phyloP scores from a whole-genome alignment of 306 rosid genomes.

The Cyclanthera cordifolia region DNA sequence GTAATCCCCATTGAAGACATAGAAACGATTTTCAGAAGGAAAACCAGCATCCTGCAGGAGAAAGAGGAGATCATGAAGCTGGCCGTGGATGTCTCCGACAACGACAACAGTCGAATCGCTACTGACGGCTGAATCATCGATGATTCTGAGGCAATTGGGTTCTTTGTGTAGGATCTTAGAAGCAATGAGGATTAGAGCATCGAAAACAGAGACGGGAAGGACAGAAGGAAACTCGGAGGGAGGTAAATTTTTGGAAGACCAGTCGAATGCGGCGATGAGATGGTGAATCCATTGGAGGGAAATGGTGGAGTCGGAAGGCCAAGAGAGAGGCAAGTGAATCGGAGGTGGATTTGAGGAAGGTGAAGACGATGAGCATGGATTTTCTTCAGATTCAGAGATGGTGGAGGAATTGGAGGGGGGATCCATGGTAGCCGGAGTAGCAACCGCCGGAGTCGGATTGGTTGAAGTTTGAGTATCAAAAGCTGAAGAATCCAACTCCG shows the following conservation, averaged over 20 bases:
- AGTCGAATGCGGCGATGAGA: conserved; percentile 47
- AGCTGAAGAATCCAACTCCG: conserved; percentile 11
- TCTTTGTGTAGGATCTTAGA: conserved; percentile 80
- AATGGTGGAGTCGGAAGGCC: conserved; percentile 48
- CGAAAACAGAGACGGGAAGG: conserved; percentile 54
- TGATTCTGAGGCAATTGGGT: conserved; percentile 47
- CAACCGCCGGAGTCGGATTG: background rate
- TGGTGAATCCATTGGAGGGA: conserved; percentile 47
- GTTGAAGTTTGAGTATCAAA: background rate
- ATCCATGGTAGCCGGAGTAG: background rate
- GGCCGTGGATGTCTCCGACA: conserved; percentile 80
- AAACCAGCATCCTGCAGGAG: conserved; percentile 56
- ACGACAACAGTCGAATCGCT: conserved; percentile 26
- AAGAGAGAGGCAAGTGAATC: conserved; percentile 36
- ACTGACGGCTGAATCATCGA: conserved; percentile 24
- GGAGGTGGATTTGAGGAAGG: conserved; percentile 18
- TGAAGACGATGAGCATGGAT: conserved; percentile 12
- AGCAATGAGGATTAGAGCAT: conserved; percentile 47
- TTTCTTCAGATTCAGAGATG: conserved; percentile 12
- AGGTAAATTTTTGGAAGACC: conserved; percentile 47
- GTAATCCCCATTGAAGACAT: conserved; percentile 74
- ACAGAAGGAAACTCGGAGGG: conserved; percentile 47
- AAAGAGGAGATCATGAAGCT: conserved; percentile 58
- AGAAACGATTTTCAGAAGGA: conserved; percentile 46
- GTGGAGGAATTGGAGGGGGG: conserved; percentile 9